Percentiles rank a stretch among this genome's conserved stretches.
Conservation (phyloP, 257 asterid species). For the Primulina tabacum region DNA sequence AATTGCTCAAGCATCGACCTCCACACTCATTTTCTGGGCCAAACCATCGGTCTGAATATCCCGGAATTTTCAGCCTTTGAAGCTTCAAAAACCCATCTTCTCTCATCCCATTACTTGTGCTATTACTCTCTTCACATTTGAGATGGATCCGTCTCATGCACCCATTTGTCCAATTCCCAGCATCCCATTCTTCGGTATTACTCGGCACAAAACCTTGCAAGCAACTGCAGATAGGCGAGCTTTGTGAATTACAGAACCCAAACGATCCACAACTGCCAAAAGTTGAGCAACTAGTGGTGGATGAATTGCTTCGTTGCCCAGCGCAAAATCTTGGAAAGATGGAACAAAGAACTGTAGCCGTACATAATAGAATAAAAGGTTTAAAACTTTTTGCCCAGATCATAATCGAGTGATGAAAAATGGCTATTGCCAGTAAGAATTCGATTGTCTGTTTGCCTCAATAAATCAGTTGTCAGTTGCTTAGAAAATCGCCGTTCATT, state of each 20-base stretch:
- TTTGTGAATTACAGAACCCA: slow-evolving; percentile 43
- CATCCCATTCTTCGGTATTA: slow-evolving; percentile 42
- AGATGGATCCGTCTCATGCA: slow-evolving; percentile 43
- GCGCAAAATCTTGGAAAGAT: slow-evolving; percentile 18
- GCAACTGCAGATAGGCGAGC: slow-evolving; percentile 47
- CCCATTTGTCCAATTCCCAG: slow-evolving; percentile 54
- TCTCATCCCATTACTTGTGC: slow-evolving; percentile 8
- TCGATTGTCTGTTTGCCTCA: neutral
- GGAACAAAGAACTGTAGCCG: slow-evolving; percentile 8
- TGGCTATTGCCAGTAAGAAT: neutral
- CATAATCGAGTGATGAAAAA: slow-evolving; percentile 16
- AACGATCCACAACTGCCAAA: slow-evolving; percentile 46
- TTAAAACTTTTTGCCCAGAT: slow-evolving; percentile 6
- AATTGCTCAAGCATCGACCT: slow-evolving; percentile 37
- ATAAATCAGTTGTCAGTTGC: neutral
- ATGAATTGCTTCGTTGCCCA: slow-evolving; percentile 20
- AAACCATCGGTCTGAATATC: slow-evolving; percentile 28
- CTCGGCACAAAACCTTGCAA: slow-evolving; percentile 47
- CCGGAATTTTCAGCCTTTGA: slow-evolving; percentile 39
- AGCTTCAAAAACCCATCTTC: slow-evolving; percentile 49
- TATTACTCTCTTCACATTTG: slow-evolving; percentile 32
- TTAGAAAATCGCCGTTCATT: neutral
- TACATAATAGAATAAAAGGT: neutral
- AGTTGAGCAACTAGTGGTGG: slow-evolving; percentile 22
- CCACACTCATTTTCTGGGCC: slow-evolving; percentile 34